Base-by-base conservation (phyloP, 352 stramenopile species). In the Aphanomyces invadans region DNA sequence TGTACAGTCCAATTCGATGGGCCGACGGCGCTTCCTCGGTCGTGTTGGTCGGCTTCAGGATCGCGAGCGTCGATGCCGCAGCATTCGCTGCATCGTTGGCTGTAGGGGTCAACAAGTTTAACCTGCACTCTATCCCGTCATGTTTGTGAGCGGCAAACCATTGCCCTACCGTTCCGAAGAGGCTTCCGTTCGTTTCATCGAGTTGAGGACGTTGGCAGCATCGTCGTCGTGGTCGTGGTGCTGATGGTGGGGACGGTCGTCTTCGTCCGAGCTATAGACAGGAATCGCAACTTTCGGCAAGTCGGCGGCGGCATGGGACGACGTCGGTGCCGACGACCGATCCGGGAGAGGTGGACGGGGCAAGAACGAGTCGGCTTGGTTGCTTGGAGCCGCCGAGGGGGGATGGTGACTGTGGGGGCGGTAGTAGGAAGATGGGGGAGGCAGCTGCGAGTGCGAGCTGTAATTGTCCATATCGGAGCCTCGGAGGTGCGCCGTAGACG, bases 1-100 rank as follows among this genome's bases (percentile, higher is more conserved):
- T 67, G 25, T 67, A 67, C 7, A 67, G 23, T 4, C 60, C 60
- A 67, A 67, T 67, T 12, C 48, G 48, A 17, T 65, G 19, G 4
- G 33, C 25, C 11, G 17, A 15, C 12, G 32, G 12, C 46, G 60
- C 32, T 5, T 29, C 4, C 31, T 67, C 23, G 28, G 7, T 31
- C 2, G 26, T 2, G 17, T 2, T 38, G 31, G 54, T 44, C 38
- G 26, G n/a, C 25, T 63, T 31, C 19, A 29, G 36, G 15, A 42
- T 42, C 15, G 36, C 36, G 7, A 42, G 36, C 36, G 36, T 42
- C 36, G 36, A 42, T 42, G 36, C 36, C 2, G 42, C 25, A 5
- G 21, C 55, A 23, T 52, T 29, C 55, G 55, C 38, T 4, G 55
- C 19, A 11, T 63, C 25, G 17, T n/a, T 49, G 53, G 36, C 3